Percentiles rank a stretch among this genome's conserved stretches.
These are phyloP conservation scores for Aphanoascus verrucosus DNA, from an alignment of 2,329 filamentous ascomycete genomes.

Conservation along the genomic window DNA sequence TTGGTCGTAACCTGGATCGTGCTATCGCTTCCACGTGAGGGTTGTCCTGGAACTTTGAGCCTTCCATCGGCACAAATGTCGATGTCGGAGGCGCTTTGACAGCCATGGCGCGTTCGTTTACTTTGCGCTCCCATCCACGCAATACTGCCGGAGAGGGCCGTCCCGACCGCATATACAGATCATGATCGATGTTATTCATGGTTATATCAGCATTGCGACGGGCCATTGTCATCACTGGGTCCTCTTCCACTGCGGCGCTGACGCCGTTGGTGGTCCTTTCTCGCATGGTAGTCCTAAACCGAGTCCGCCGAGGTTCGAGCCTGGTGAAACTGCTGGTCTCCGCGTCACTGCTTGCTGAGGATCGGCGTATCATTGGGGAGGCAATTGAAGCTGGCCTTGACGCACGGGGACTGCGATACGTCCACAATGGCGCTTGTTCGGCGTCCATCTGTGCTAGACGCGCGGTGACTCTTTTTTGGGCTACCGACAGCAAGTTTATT, in stretches of 20 bases:
- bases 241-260: conserved; percentile 45
- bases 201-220: conserved; percentile 6
- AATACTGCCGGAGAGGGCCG: conserved; percentile 13
- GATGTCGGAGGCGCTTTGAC: conserved; percentile 6
- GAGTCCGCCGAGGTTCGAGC: not conserved
- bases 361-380: not conserved
- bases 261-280: not conserved
- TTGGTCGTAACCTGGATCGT: conserved; percentile 24
- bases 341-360: conserved; percentile 32
- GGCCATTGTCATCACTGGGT: conserved; percentile 27
- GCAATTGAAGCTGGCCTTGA: conserved; percentile 1
- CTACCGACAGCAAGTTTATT: conserved; percentile 42
- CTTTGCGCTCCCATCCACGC: conserved; percentile 12
- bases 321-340: conserved; percentile 40
- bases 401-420: not conserved
- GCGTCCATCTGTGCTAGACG: conserved; percentile 65
- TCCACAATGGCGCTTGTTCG: conserved; percentile 35
- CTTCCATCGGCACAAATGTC: conserved; percentile 1
- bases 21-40: conserved; percentile 63
- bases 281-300: not conserved
- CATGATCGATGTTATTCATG: conserved; percentile 1
- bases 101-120: conserved; percentile 8
- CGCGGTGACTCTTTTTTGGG: conserved; percentile 42
- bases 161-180: conserved; percentile 25
- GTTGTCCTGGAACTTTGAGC: conserved; percentile 5